Base-by-base conservation (phyloP, 345 rosid genomes). In the Ceriops zippeliana region DNA sequence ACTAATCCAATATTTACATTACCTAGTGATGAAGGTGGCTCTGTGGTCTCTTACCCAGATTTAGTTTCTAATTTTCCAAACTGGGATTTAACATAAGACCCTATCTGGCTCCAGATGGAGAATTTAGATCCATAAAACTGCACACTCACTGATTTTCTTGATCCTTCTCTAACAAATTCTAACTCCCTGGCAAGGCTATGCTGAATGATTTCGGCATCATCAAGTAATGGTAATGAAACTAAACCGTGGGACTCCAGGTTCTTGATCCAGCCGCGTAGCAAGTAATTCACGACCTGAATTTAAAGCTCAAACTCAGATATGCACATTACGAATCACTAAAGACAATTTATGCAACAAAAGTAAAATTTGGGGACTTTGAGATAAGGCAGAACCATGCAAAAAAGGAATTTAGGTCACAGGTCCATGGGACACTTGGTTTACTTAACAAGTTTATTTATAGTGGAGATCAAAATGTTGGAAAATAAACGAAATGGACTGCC, bases 251-350 rank as follows among this genome's bases (percentile, higher is more conserved):
- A 85, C 61, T 93, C 98, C 52, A 86, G 69, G 86, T 77, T 88
- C 57, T 78, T 83, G 47, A 93, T 88, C 97, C 96, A 93, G 37
- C 98, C 98, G 0, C 90, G 89, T 37, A 91, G 81, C 67, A 91
- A 77, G 79, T 77, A 86, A 77, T 91, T 89, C 81, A 91, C 92
- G 47, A 89, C 97, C 98, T 93, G 81, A 61, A 70, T 65, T 37
- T 4, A 53, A 52, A 24, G 26, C 62, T 30, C 47, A 67, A 52
- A n/a, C 64, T 58, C 63, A 42, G 49, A 52, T 46, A 59, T 54
- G 47, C 3, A 54, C 4, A 26, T 11, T 11, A 2, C 3, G 49
- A 42, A 42, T 42, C 49, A 13, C 16, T 42, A 13, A 11, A 13
- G 49, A 42, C 49, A 42, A 42, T 11, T 42, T 42, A 15, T 0